Evolutionary conservation across 305 asterid genomes (phyloP), one percentile per base, ranked within the genome.

Genomic region (Withania somnifera): DNA sequence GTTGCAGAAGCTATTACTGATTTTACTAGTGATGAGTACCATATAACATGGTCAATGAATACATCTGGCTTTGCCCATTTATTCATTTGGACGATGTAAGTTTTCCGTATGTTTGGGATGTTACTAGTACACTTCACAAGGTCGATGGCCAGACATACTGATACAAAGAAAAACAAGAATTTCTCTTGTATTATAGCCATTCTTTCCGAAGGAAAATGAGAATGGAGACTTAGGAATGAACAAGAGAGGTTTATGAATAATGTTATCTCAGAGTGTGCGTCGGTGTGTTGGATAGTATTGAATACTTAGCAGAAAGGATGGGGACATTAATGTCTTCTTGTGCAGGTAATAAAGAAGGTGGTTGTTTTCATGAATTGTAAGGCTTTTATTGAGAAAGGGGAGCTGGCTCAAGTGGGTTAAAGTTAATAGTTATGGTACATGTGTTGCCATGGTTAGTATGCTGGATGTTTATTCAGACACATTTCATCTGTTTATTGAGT

Each of bases 11-110:
- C 66, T 14, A 68, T 52, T 19, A 85, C 90, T 7, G 98, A 91
- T 17, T 84, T 85, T 32, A 95, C 81, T 82, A 95, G 22, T 14
- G 99, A 92, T 0, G 94, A 81, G 81, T 94, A 95, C 99, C 99
- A 95, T 19, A 85, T 86, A 0, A 50, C 34, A 52, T 93, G 97
- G 87, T 90, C 89, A 22, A 15, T 84, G 88, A 94, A 91, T 68
- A 86, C 82, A 51, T 89, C 87, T 6, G 99, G 98, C 81, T 93
- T 95, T 15, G 93, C 93, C 85, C 81, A 89, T 81, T 85, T 90
- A 69, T 95, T 94, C 83, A 95, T 87, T 84, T 93, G 90, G 36
- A 95, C 79, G 8, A 95, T 91, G 89, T 91, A 94, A 50, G 97
- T 93, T 51, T 86, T 89, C 86, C 82, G 89, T 47, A 89, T 60